These are phyloP conservation scores for Scolecobasidium constrictum DNA, from an alignment of 2,329 filamentous ascomycete species.

Conservation along the genomic window DNA sequence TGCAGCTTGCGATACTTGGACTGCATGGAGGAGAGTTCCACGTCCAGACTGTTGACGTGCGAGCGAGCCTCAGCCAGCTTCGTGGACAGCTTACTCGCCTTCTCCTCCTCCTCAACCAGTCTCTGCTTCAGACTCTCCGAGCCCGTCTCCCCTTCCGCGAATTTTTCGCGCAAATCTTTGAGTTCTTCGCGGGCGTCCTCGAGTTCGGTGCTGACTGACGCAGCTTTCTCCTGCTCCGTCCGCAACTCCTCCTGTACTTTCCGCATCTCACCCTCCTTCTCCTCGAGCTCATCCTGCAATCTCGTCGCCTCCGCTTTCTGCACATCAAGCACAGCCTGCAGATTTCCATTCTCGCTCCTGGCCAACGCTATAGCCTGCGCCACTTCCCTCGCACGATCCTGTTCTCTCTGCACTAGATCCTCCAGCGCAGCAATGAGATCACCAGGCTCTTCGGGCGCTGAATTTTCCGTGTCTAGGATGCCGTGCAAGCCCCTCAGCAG, in stretches of 20 bases:
- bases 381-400: constrained; percentile 33
- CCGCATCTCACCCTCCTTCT: constrained; percentile 25
- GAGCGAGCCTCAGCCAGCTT: constrained; percentile 65
- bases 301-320: constrained; percentile 22
- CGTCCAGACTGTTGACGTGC: constrained; percentile 64
- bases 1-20: constrained; percentile 51
- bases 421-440: constrained; percentile 32
- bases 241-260: constrained; percentile 32
- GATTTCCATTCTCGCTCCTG: constrained; percentile 33
- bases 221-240: constrained; percentile 35
- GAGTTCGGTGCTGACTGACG: constrained; percentile 40
- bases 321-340: constrained; percentile 27
- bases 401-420: constrained; percentile 30
- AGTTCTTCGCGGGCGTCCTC: constrained; percentile 60
- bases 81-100: constrained; percentile 54
- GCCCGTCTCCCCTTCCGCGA: constrained; percentile 74
- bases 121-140: constrained; percentile 67
- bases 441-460: constrained; percentile 25
- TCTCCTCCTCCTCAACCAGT: constrained; percentile 64
- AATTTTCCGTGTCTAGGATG: constrained; percentile 24
- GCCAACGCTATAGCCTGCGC: constrained; percentile 35
- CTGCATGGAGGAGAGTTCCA: constrained; percentile 59
- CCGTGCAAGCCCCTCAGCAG: constrained; percentile 24
- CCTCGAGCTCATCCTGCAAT: constrained; percentile 24
- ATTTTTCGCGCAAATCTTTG: constrained; percentile 54